Percentiles rank a stretch among this genome's conserved stretches.
phyloP scores from a whole-genome alignment of 257 asterid species.

The Lycium ferocissimum region DNA sequence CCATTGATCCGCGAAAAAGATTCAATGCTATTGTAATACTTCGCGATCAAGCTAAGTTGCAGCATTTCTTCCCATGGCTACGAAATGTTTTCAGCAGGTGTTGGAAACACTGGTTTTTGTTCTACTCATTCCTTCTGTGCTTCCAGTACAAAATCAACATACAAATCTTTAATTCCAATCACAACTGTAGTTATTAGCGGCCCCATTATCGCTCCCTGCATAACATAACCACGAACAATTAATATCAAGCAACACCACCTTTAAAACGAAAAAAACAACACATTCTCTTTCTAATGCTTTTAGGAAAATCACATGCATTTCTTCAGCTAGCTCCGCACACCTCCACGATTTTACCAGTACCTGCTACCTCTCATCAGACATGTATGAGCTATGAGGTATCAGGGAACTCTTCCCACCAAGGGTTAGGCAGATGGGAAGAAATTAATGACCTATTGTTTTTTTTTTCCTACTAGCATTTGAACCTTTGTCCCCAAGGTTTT shows the following conservation, averaged over 20 bases:
- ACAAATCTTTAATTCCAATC: conserved; percentile 70
- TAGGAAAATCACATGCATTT: neutral
- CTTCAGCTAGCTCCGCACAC: neutral
- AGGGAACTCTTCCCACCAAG: neutral
- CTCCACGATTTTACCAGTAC: neutral
- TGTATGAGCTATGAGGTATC: neutral
- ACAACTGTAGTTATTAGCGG: conserved; percentile 75
- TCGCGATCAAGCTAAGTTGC: conserved; percentile 26
- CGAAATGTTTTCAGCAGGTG: neutral
- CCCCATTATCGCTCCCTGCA: conserved; percentile 88
- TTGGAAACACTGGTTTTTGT: neutral
- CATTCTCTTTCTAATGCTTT: neutral
- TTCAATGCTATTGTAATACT: neutral
- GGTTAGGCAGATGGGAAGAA: neutral
- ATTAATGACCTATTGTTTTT: too few relatives aligned
- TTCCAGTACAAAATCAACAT: conserved; percentile 69
- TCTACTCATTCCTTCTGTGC: conserved; percentile 41
- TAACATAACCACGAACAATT: neutral
- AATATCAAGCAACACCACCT: neutral
- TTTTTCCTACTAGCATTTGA: neutral
- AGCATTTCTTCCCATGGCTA: neutral
- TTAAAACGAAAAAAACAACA: neutral
- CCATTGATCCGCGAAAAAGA: neutral
- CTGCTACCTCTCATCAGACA: neutral
- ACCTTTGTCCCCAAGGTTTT: neutral